Conservation (phyloP, 2,329 filamentous ascomycete species). For the Microcyclosporella mali region DNA sequence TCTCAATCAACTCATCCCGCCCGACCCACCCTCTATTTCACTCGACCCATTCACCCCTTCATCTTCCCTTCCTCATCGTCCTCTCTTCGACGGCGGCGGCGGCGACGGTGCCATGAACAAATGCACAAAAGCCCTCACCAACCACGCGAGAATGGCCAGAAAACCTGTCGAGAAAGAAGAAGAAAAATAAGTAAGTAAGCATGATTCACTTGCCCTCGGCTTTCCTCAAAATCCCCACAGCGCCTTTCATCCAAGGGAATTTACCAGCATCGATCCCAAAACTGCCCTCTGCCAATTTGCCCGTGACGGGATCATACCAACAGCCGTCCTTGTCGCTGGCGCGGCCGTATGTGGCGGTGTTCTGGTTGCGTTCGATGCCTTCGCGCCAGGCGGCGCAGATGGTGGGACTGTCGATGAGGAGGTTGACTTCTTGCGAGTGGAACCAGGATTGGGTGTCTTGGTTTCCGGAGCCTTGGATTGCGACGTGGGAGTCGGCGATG, state of each 20-base stretch:
- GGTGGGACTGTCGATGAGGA: conserved; percentile 61
- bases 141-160: conserved; percentile 1
- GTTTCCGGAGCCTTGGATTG: conserved; percentile 69
- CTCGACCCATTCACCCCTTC: too few species aligned
- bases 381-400: conserved; percentile 58
- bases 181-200: too few species aligned
- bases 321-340: conserved; percentile 54
- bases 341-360: conserved; percentile 55
- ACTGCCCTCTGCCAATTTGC: conserved; percentile 36
- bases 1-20: too few species aligned
- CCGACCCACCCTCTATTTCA: too few species aligned
- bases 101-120: neutral
- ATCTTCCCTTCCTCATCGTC: neutral
- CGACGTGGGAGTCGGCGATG: conserved; percentile 63
- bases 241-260: conserved; percentile 17
- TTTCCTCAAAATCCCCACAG: conserved; percentile 17
- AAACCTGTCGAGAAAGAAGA: too few species aligned
- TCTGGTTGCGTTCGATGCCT: conserved; percentile 59
- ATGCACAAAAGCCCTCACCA: conserved; percentile 2
- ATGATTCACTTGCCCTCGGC: conserved; percentile 12
- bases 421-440: conserved; percentile 70
- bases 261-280: conserved; percentile 37
- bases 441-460: conserved; percentile 77
- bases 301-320: conserved; percentile 49
- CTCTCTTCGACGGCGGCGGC: too few species aligned